Base-by-base conservation (phyloP, 2,329 filamentous ascomycete species). In the Plectosphaerella plurivora region DNA sequence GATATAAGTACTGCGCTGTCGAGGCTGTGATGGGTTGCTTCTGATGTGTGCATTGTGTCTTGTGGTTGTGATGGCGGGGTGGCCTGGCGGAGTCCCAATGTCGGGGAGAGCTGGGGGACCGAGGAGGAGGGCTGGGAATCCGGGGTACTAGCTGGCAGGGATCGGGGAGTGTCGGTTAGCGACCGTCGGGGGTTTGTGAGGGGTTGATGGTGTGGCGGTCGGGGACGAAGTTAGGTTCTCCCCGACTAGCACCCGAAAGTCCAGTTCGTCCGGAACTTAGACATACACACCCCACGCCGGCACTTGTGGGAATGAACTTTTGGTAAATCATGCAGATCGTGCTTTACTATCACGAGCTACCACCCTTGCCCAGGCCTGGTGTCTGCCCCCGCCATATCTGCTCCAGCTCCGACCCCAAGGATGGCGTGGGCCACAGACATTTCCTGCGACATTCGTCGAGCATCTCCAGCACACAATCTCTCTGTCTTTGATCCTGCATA, bases 401-500 rank as follows among this genome's bases (percentile, higher is more conserved):
- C n/a, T 47, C 45, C 12, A 55, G 36, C n/a, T 55, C 51, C 16
- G 52, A 51, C 4, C 47, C 45, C 3, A 55, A 44, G 3, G 51
- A 45, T 18, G 52, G 52, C 1, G 52, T 45, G 5, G 53, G 53
- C 53, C 51, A 55, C 4, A 47, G 41, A 5, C 35, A 55, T 41
- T 51, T 28, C 8, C 22, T 10, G 11, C 51, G 53, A 3, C 51
- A 53, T 7, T 18, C 44, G 24, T 55, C 45, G 4, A 55, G 37
- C 14, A 55, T 15, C 2, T 48, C 10, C 5, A 55, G 37, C 3
- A 55, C 45, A 22, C 37, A 39, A 1, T 18, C 15, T 2, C 53
- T 47, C 2, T 55, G 51, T 16, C 35, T 35, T 11, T n/a, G 47
- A 14, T 45, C 39, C 37, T 55, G 51, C 1, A 55, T 37, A 4